Evolutionary conservation across 106 monocot species (phyloP), one percentile per base, ranked within the genome.

Genomic region (Apostasia ramifera): DNA sequence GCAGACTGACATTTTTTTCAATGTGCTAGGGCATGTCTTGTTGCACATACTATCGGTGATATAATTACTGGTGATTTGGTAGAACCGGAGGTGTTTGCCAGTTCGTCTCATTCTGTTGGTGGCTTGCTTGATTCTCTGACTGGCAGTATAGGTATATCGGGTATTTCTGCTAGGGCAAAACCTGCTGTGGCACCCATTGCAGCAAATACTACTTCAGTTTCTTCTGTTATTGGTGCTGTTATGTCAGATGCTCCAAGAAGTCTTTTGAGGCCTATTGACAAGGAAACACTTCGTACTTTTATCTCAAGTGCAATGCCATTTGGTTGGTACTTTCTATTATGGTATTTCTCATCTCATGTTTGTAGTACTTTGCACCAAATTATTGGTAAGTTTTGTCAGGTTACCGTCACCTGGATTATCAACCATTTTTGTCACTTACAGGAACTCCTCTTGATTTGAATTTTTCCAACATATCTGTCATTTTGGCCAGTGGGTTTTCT

Each of bases 101-200:
- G 80, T 71, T 79, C 83, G 62, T 76, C 88, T 41, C 82, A 86
- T 42, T 83, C 91, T 67, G 92, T 97, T 59, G 86, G 89, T 59
- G 95, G 95, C 55, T 79, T 97, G 63, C 77, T 97, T 76, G 95
- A 97, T 77, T 92, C 95, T 44, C 79, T 97, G 38, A 97, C 95
- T 38, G 95, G 95, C 53, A 89, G 89, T 50, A 97, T 97, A 76
- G 95, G 95, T 26, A 97, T 97, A 69, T 57, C 81, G 48, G 74
- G 84, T 43, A 84, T 94, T 69, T 75, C 95, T 73, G 74, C 86
- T 4, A 84, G 95, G 71, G 79, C 89, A 58, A 92, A 92, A 79
- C 95, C 89, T 72, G 67, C 67, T 64, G 78, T 82, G 40, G 74
- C 84, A 68, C 82, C 91, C 52, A 78, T 81, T 77, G 70, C 82